Conservation (phyloP, 495 filamentous ascomycete genomes). For the Penicillium simplicissimum region DNA sequence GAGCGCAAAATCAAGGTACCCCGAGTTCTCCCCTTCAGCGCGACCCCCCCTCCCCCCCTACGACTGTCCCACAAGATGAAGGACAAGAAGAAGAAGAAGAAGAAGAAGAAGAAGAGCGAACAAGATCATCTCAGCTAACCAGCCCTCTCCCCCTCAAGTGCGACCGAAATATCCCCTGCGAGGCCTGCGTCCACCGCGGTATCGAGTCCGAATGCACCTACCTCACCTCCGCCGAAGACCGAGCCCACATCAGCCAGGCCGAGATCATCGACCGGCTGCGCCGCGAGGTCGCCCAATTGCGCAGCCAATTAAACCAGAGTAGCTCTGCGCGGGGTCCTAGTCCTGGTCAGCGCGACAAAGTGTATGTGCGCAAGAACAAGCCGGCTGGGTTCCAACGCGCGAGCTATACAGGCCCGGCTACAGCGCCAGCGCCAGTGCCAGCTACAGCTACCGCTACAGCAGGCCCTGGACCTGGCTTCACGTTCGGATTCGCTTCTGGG, state of each 20-base stretch:
- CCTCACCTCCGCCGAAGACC: conserved; percentile 35
- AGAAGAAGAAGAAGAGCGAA: background rate
- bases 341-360: background rate
- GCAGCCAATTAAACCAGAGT: conserved; percentile 19
- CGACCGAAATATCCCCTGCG: conserved; percentile 36
- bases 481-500: background rate
- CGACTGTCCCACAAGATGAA: background rate
- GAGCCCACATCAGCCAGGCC: conserved; percentile 36
- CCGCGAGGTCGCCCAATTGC: conserved; percentile 32
- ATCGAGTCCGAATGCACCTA: conserved; percentile 37
- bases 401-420: background rate
- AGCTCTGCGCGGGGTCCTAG: conserved; percentile 9
- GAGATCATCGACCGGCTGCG: conserved; percentile 35
- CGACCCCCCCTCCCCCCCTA: background rate
- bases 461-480: background rate
- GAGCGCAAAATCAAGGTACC: conserved; percentile 41
- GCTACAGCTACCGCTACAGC: background rate
- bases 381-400: background rate
- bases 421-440: no score
- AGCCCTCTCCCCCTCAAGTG: conserved; percentile 22
- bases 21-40: background rate
- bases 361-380: conserved; percentile 2
- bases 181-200: conserved; percentile 34
- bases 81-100: background rate
- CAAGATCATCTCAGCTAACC: background rate